These are phyloP conservation scores for Plasmodium inui DNA, from an alignment of 169 alveolate species.

Conservation along the genomic window DNA sequence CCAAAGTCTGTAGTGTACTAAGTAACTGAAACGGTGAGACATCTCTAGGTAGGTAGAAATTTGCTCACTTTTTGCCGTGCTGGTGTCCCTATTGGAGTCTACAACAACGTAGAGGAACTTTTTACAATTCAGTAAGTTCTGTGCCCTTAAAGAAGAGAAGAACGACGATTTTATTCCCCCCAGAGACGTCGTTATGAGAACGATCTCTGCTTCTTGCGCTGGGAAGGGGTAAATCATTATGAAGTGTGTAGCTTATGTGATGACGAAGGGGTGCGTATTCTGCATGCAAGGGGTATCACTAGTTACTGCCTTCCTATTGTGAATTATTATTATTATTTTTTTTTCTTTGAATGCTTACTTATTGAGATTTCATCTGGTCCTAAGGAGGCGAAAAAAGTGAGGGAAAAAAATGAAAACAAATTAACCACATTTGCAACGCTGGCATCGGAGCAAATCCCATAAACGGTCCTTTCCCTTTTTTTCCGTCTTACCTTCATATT, in stretches of 20 bases:
- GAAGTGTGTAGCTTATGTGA: not conserved
- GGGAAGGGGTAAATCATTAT: not conserved
- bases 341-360: constrained; percentile 17
- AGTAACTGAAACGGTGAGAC: not conserved
- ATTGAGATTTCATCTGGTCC: constrained; percentile 18
- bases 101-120: constrained; percentile 89
- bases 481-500: constrained; percentile 27
- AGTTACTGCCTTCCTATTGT: not conserved
- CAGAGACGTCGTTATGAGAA: constrained; percentile 87
- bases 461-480: not conserved
- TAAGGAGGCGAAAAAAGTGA: constrained; percentile 1
- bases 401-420: not conserved
- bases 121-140: constrained; percentile 88
- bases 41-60: not conserved
- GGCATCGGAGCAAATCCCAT: not conserved
- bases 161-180: constrained; percentile 88
- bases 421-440: not conserved
- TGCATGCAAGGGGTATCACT: not conserved
- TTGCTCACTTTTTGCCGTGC: constrained; percentile 86
- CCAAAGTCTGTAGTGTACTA: not conserved
- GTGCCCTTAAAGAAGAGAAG: constrained; percentile 88
- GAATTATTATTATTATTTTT: not conserved
- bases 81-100: constrained; percentile 89
- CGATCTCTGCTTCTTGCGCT: constrained; percentile 87
- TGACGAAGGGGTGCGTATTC: not conserved